These are phyloP conservation scores for Cutaneotrichosporon cavernicola DNA, from an alignment of 1,284 basidiomycete species.

Conservation along the genomic window DNA sequence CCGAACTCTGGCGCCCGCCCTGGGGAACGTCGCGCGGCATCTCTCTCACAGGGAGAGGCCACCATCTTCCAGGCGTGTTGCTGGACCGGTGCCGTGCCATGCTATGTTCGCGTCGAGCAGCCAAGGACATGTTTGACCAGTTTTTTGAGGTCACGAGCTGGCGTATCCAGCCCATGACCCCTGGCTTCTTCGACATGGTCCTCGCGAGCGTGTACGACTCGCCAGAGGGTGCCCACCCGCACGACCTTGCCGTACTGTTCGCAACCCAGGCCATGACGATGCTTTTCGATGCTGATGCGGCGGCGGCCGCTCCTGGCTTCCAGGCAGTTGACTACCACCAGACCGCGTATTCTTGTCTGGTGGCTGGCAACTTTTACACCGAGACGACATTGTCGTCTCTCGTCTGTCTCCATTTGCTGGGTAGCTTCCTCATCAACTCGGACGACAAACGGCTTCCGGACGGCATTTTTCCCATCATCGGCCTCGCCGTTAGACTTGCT, in stretches of 20 bases:
- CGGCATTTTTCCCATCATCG: conserved; percentile 26
- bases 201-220: conserved; percentile 24
- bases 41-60: conserved; percentile 14
- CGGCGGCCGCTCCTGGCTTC: conserved; percentile 13
- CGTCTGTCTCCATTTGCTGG: conserved; percentile 21
- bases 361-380: conserved; percentile 28
- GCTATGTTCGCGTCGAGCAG: conserved; percentile 15
- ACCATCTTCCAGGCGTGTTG: conserved; percentile 20
- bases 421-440: conserved; percentile 26
- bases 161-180: conserved; percentile 27
- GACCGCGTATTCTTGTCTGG: conserved; percentile 25
- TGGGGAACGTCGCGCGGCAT: conserved; percentile 20
- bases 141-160: conserved; percentile 23
- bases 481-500: conserved; percentile 23
- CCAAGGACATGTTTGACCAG: conserved; percentile 25
- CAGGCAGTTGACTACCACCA: conserved; percentile 23
- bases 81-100: conserved; percentile 23
- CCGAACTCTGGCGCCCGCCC: conserved; percentile 17
- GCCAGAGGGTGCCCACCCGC: conserved; percentile 25
- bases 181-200: conserved; percentile 24
- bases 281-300: conserved; percentile 16
- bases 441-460: conserved; percentile 27
- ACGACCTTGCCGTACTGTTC: conserved; percentile 26
- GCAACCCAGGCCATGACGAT: conserved; percentile 20
- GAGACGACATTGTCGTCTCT: conserved; percentile 24